A percentile compares a stretch with the other conserved stretches of the same genome.
Evolutionary conservation across 169 alveolate species (phyloP).

Genomic region (Pseudocohnilembus persalinus): DNA sequence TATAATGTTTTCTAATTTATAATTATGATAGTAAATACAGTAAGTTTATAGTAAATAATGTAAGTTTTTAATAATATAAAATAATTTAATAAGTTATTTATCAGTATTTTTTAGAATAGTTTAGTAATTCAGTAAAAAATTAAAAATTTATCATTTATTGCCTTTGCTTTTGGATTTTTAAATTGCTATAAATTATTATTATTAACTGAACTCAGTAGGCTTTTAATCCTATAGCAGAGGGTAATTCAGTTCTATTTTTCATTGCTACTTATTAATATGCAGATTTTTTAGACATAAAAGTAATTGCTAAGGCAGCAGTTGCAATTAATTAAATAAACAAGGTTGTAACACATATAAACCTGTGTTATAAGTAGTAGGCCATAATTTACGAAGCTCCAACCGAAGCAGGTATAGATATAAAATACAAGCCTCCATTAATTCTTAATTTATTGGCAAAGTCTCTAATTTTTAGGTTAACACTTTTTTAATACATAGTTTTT

Average conservation of each 20-base stretch:
- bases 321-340: not conserved
- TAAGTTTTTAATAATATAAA: too few relatives aligned
- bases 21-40: too few relatives aligned
- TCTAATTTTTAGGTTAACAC: constrained; percentile 16
- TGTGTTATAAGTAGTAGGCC: constrained; percentile 15
- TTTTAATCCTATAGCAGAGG: not conserved
- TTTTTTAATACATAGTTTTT: not conserved
- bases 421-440: constrained; percentile 4
- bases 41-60: too few relatives aligned
- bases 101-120: too few relatives aligned
- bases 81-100: too few relatives aligned
- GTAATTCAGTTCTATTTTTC: constrained; percentile 3
- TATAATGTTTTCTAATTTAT: too few relatives aligned
- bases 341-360: constrained; percentile 13
- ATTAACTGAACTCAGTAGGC: too few relatives aligned
- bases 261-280: constrained; percentile 10
- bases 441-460: constrained; percentile 7
- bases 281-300: constrained; percentile 9
- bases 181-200: too few relatives aligned
- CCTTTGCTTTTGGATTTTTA: too few relatives aligned
- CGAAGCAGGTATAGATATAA: constrained; percentile 5
- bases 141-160: too few relatives aligned
- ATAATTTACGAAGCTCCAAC: not conserved
- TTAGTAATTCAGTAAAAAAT: too few relatives aligned
- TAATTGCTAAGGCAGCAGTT: not conserved